A percentile compares a stretch with the other conserved stretches of the same genome.
Conservation (phyloP, 495 filamentous ascomycete genomes). For the Talaromyces nanjingensis region DNA sequence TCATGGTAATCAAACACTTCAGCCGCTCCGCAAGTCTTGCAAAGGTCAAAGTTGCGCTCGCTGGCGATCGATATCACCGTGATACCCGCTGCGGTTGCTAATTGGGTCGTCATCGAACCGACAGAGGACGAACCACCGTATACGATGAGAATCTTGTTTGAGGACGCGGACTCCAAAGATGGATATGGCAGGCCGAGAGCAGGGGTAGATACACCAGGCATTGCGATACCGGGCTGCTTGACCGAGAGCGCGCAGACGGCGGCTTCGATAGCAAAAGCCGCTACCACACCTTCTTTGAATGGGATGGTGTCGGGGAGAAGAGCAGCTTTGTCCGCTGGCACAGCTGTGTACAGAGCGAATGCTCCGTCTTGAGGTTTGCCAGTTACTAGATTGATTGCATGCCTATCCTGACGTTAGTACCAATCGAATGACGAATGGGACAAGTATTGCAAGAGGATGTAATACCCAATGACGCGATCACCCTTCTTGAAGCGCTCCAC, state of each 20-base stretch:
- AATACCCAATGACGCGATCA: constrained; percentile 36
- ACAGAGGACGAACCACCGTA: constrained; percentile 57
- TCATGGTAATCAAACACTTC: constrained; percentile 53
- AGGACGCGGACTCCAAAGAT: constrained; percentile 14
- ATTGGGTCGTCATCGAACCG: constrained; percentile 55
- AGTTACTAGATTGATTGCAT: constrained; percentile 54
- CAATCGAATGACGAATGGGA: background rate
- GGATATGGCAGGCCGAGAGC: constrained; percentile 35
- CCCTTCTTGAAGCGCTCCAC: constrained; percentile 31
- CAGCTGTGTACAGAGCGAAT: constrained; percentile 19
- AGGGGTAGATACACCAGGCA: constrained; percentile 24
- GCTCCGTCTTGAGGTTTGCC: constrained; percentile 28
- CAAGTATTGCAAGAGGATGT: background rate
- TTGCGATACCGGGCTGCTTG: constrained; percentile 19
- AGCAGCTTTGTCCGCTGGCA: constrained; percentile 21
- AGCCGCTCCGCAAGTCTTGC: constrained; percentile 46
- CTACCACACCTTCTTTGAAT: constrained; percentile 28
- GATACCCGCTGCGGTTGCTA: constrained; percentile 50
- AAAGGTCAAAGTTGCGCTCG: constrained; percentile 45
- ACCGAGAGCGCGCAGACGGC: constrained; percentile 26
- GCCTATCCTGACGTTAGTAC: constrained; percentile 26
- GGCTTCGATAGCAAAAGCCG: constrained; percentile 26
- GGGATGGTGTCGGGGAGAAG: constrained; percentile 25
- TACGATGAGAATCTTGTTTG: constrained; percentile 38
- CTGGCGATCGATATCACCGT: constrained; percentile 51